Base-by-base conservation (phyloP, 129 eudicot genomes). In the Tagetes erecta region DNA sequence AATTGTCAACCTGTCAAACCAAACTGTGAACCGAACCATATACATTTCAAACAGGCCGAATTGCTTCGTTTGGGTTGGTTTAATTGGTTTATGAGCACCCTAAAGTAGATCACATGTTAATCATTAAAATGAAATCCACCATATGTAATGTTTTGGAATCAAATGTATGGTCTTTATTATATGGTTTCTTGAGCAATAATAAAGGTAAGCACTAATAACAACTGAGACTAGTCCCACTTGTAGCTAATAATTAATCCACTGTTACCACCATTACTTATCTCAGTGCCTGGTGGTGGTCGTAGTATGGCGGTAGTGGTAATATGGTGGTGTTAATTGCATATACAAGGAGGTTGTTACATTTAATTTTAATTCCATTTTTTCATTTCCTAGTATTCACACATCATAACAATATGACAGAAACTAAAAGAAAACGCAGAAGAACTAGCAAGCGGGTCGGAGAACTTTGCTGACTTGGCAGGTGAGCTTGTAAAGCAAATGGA, bases 401-500 rank as follows among this genome's bases (percentile, higher is more conserved):
- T 60, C 6, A 36, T 60, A 60, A 60, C n/a, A 3, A 57, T 70
- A 46, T 70, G 42, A 30, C 88, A 94, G 99, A 85, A 77, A 81
- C 84, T 94, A 40, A 84, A 87, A 84, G 68, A 47, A 69, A 79
- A 78, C 40, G 82, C 93, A 8, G 97, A 78, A 86, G 99, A 94
- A 84, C 83, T 94, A 42, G 95, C 87, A 76, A 72, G 82, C 52
- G 93, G 87, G 59, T 86, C 97, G 5, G 87, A 86, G 76, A 84
- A 87, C 87, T 94, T 94, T 76, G 91, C 97, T 34, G 71, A 83
- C 5, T n/a, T 94, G 86, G 94, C 99, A 2, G 68, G 69, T 44
- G 87, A 94, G 74, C 96, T 94, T 35, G 89, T 77, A 67, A 94
- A 88, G 78, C 70, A 73, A 65, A 91, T 91, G 97, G 97, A 91